Evolutionary conservation across 2,329 filamentous ascomycete genomes (phyloP).

Genomic region (Monilinia polystroma): DNA sequence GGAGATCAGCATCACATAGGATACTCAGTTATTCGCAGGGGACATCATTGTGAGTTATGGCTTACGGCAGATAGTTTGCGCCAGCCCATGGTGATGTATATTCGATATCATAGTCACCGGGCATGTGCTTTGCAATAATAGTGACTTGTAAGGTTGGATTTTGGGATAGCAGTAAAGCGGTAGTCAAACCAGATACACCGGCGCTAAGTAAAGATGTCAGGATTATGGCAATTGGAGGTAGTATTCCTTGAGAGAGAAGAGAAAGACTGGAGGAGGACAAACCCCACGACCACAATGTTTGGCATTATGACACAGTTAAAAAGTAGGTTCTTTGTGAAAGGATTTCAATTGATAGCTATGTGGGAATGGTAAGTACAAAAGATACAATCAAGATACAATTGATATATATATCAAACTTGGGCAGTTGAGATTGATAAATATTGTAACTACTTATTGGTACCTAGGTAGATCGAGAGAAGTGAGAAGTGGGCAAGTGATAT

Average conservation of each 20-base stretch:
- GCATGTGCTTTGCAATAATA: slow-evolving; percentile 83
- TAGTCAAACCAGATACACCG: slow-evolving; percentile 65
- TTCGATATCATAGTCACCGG: slow-evolving; percentile 87
- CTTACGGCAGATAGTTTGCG: slow-evolving; percentile 74
- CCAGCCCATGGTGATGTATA: slow-evolving; percentile 90
- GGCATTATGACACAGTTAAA: slow-evolving; percentile 31
- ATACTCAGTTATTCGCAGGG: slow-evolving; percentile 6
- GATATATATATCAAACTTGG: neutral
- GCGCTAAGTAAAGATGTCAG: slow-evolving; percentile 47
- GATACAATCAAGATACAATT: neutral
- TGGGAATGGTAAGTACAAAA: neutral
- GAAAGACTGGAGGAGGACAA: slow-evolving; percentile 23
- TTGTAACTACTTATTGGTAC: no score
- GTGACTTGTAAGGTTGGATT: slow-evolving; percentile 60
- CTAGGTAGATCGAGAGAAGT: no score
- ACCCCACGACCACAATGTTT: slow-evolving; percentile 45
- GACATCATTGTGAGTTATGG: slow-evolving; percentile 28
- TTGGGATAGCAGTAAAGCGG: slow-evolving; percentile 59
- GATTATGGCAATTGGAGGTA: neutral
- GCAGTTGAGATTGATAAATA: no score
- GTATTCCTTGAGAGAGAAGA: slow-evolving; percentile 13
- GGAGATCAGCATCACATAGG: slow-evolving; percentile 37
- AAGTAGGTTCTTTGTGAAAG: neutral
- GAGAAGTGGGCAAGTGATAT: neutral
- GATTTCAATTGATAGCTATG: neutral